Percentiles rank a stretch among this genome's conserved stretches.
Conservation (phyloP, 2,329 filamentous ascomycete species). For the Thielaviopsis euricoi region DNA sequence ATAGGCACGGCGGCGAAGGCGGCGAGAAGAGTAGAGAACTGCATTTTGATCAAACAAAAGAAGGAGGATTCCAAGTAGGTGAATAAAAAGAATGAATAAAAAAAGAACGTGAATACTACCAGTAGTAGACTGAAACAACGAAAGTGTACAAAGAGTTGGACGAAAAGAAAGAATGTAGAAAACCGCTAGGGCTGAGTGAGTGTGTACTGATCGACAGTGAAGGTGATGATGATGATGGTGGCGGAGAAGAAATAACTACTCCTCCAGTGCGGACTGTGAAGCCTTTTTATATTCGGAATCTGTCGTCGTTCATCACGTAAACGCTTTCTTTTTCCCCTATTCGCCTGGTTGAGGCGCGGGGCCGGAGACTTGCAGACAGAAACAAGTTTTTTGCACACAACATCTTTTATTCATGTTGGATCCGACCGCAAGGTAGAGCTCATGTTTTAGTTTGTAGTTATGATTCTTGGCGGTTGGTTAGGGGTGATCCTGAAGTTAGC, state of each 20-base stretch:
- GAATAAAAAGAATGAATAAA: not conserved
- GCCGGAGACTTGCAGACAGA: no score
- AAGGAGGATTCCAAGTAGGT: not conserved
- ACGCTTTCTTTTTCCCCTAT: not conserved
- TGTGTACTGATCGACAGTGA: not conserved
- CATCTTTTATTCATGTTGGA: no score
- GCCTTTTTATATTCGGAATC: not conserved
- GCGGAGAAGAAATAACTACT: not conserved
- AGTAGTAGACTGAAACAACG: not conserved
- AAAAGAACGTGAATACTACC: not conserved
- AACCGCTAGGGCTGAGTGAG: conserved; percentile 2
- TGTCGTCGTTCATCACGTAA: no score
- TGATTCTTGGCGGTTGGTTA: not conserved
- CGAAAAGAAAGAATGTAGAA: not conserved
- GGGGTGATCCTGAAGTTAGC: not conserved
- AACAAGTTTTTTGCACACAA: no score
- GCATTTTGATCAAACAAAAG: not conserved
- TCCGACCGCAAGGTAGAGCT: not conserved
- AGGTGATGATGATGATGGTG: not conserved
- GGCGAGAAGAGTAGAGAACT: conserved; percentile 1
- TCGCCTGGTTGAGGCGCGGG: not conserved
- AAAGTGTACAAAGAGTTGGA: not conserved
- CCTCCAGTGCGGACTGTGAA: not conserved
- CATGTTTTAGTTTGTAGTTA: not conserved
- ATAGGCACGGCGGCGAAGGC: not conserved